Evolutionary conservation across 1,139 yeast species (phyloP).

Genomic region (Diutina siamensis): DNA sequence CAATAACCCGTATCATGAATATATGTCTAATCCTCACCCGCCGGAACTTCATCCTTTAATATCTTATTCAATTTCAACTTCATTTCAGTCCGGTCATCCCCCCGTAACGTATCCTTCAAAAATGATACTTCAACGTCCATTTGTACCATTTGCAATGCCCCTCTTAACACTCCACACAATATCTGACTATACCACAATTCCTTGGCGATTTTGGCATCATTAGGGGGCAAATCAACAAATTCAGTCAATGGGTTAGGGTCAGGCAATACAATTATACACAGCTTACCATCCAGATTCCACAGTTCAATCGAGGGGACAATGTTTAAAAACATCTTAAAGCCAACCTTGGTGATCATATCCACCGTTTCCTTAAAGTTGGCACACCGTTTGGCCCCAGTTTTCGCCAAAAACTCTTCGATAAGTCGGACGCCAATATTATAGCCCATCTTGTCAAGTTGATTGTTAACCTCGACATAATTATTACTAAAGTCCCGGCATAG

Average conservation of each 20-base stretch:
- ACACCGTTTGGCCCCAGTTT: constrained; percentile 78
- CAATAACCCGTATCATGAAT: neutral
- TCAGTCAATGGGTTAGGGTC: constrained; percentile 89
- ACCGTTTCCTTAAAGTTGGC: constrained; percentile 74
- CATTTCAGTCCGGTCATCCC: constrained; percentile 74
- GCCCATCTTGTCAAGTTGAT: constrained; percentile 86
- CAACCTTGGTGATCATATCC: constrained; percentile 74
- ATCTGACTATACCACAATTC: constrained; percentile 91
- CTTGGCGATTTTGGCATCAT: constrained; percentile 51
- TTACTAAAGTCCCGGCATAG: constrained; percentile 72
- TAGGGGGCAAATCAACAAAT: constrained; percentile 81
- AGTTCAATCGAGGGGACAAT: constrained; percentile 65
- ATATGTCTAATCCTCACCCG: constrained; percentile 70
- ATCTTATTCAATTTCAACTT: constrained; percentile 60
- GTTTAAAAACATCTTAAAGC: constrained; percentile 81
- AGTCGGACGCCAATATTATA: constrained; percentile 85
- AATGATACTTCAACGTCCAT: constrained; percentile 79
- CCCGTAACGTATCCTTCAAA: constrained; percentile 70
- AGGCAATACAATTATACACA: constrained; percentile 53
- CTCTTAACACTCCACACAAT: constrained; percentile 79
- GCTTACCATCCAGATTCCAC: constrained; percentile 69
- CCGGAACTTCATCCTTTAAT: constrained; percentile 90
- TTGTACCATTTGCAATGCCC: constrained; percentile 94
- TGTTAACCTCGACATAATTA: constrained; percentile 70
- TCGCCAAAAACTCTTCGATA: constrained; percentile 87